A percentile compares a stretch with the other conserved stretches of the same genome.
Conservation (phyloP, 345 rosid species). For the Dovyalis caffra region DNA sequence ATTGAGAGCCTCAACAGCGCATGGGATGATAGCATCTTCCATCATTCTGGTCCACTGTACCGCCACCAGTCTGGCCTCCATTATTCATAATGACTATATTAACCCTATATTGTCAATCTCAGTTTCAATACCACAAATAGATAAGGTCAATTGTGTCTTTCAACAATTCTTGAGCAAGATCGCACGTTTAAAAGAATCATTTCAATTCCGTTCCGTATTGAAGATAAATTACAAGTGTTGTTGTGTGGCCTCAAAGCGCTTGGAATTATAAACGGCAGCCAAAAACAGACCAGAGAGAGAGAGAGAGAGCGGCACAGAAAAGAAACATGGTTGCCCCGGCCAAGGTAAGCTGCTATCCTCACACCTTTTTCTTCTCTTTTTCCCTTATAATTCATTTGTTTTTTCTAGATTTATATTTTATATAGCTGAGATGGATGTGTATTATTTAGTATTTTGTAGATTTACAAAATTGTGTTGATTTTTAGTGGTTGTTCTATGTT, state of each 20-base stretch:
- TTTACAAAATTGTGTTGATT: not conserved
- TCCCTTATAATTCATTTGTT: no score
- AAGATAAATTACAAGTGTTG: not conserved
- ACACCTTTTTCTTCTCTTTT: not conserved
- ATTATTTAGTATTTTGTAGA: no score
- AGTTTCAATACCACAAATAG: not conserved
- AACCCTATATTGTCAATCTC: not conserved
- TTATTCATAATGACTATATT: not conserved
- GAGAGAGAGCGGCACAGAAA: not conserved
- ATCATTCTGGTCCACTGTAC: no score
- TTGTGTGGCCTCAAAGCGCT: not conserved
- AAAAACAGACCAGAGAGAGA: not conserved
- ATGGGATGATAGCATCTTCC: no score
- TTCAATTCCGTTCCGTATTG: no score
- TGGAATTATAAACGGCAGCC: not conserved
- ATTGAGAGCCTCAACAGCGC: no score
- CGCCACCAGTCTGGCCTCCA: not conserved
- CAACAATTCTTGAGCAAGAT: no score
- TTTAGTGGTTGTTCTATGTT: not conserved
- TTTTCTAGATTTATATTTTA: not conserved
- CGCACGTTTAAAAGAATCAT: not conserved
- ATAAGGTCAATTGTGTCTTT: not conserved
- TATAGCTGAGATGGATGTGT: not conserved
- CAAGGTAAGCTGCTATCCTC: slow-evolving; percentile 1
- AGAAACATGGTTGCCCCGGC: slow-evolving; percentile 10